Base-by-base conservation (phyloP, 495 filamentous ascomycete species). In the Xylaria scruposa region DNA sequence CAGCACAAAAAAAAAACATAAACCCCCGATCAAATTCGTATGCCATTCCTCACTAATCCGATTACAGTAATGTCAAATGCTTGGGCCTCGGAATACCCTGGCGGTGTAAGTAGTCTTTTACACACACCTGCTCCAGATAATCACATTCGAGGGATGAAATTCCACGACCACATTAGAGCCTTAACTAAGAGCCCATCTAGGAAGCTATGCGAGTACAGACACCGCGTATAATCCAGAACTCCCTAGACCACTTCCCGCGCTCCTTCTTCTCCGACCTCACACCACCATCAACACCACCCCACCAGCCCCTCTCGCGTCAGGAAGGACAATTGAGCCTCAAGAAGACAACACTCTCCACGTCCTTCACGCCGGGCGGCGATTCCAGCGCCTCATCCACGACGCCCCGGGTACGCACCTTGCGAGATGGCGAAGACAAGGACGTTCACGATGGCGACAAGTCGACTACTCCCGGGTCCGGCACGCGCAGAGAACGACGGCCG, bases 241-340 rank as follows among this genome's bases (percentile, higher is more conserved):
- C 75, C 7, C 73, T 74, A 7, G 75, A 79, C 12, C 67, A 77
- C 4, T 78, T 77, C 38, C 76, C 78, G 3, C 81, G 81, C 13
- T 83, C 83, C 3, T 82, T 88, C 73, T 88, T 88, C 77, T 85
- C 86, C 70, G 83, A 88, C 61, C 79, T 87, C 38, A 69, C 74
- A 6, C 59, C 69, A 10, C 77, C 73, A 4, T 3, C 24, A 15
- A 17, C 54, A 13, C 53, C 42, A 6, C 49, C 47, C 8, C 69
- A 40, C 24, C 70, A 17, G 1, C 60, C 68, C 1, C 21, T 64
- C 46, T 46, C 59, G 31, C 59, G 68, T 7, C 68, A 70, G 46
- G 68, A 70, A 21, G 60, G 68, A 3, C 68, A 64, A 1, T 0
- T 7, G 9, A 64, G 24, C 24, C 59, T 33, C 33, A 70, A 64